Evolutionary conservation across 2,329 filamentous ascomycete species (phyloP).

Genomic region (Arthrobotrys musiformis): DNA sequence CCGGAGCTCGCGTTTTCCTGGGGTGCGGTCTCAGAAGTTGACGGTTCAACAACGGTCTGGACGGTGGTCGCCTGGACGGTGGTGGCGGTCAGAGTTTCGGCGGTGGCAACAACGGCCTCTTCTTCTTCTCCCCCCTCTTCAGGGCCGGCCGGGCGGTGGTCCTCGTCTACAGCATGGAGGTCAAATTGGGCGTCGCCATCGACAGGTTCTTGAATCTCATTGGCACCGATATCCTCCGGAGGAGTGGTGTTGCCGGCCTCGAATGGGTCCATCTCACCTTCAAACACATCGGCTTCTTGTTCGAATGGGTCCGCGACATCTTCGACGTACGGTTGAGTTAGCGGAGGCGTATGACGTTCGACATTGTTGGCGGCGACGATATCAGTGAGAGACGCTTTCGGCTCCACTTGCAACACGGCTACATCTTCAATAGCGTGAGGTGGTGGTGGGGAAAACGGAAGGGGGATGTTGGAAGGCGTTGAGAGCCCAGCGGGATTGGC

Average conservation of each 20-base stretch:
- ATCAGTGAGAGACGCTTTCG: conserved; percentile 73
- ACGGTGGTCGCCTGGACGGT: conserved; percentile 13
- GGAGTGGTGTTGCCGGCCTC: conserved; percentile 16
- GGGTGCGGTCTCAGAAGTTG: conserved; percentile 27
- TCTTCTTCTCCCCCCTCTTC: conserved; percentile 59
- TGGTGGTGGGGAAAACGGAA: conserved; percentile 44
- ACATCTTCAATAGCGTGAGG: conserved; percentile 28
- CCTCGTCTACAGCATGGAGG: conserved; percentile 56
- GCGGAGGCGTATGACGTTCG: conserved; percentile 46
- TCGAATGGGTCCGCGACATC: conserved; percentile 48
- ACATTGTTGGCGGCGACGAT: not conserved
- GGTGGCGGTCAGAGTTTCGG: conserved; percentile 61
- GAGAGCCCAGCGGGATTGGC: conserved; percentile 58
- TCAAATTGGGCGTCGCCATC: conserved; percentile 65
- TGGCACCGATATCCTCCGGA: conserved; percentile 21
- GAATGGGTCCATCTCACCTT: conserved; percentile 46
- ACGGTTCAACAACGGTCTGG: conserved; percentile 14
- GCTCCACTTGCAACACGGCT: conserved; percentile 28
- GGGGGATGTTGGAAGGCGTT: conserved; percentile 49
- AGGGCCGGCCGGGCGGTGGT: conserved; percentile 9
- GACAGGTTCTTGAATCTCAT: conserved; percentile 67
- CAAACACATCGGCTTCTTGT: conserved; percentile 44
- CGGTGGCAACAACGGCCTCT: conserved; percentile 62
- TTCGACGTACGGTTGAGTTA: conserved; percentile 51
- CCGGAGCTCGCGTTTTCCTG: conserved; percentile 26